These are phyloP conservation scores for Atkinsonella texensis DNA, from an alignment of 2,329 filamentous ascomycete genomes.

Conservation along the genomic window DNA sequence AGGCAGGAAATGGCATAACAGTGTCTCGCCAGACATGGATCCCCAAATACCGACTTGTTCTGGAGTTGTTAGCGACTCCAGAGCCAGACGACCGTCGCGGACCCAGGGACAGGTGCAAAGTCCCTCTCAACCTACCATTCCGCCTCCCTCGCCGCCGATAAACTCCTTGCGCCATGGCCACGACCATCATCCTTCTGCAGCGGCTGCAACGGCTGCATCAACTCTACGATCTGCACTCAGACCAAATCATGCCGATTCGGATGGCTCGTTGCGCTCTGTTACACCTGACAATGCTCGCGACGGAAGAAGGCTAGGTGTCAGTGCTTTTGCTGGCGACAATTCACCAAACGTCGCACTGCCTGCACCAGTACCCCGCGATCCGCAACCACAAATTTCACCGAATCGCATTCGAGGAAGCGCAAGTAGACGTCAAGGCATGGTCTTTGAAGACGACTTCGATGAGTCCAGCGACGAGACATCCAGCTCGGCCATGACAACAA, in stretches of 20 bases:
- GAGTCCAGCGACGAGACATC: constrained; percentile 19
- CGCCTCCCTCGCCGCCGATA: constrained; percentile 11
- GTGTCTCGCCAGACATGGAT: constrained; percentile 34
- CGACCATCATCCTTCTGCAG: neutral
- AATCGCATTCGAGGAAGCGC: constrained; percentile 22
- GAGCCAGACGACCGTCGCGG: constrained; percentile 20
- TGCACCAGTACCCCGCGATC: constrained; percentile 13
- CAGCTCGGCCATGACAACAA: constrained; percentile 21
- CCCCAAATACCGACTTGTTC: constrained; percentile 16
- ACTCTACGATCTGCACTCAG: constrained; percentile 24
- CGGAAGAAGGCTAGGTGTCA: constrained; percentile 15
- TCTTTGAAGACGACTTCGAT: constrained; percentile 45
- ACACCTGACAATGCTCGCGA: constrained; percentile 46
- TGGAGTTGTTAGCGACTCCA: constrained; percentile 24
- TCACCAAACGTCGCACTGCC: neutral
- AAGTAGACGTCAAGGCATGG: constrained; percentile 43
- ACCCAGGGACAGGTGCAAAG: constrained; percentile 11
- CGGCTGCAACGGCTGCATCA: constrained; percentile 16
- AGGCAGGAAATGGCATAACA: constrained; percentile 33
- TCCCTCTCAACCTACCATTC: constrained; percentile 4
- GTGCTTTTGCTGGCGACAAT: constrained; percentile 11
- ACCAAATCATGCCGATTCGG: constrained; percentile 15
- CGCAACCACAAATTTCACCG: constrained; percentile 21
- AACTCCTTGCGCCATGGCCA: neutral
- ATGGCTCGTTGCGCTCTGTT: constrained; percentile 47